Evolutionary conservation across 1,139 yeast genomes (phyloP).

Genomic region (Meyerozyma athensensis): DNA sequence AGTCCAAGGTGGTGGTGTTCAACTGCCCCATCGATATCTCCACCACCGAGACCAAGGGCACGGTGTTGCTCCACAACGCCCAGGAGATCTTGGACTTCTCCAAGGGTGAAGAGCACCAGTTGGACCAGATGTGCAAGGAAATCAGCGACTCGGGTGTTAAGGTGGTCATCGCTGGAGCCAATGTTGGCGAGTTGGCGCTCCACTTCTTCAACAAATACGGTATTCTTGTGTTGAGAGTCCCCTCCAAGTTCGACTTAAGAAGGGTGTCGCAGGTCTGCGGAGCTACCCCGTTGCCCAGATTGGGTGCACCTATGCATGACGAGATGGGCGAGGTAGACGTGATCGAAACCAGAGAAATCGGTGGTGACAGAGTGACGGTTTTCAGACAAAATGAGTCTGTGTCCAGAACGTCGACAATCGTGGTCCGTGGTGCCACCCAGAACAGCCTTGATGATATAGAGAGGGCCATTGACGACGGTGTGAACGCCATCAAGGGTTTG

Average conservation of each 20-base stretch:
- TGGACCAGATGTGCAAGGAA: conserved; percentile 82
- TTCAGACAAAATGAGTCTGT: conserved; percentile 81
- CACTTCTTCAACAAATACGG: conserved; percentile 88
- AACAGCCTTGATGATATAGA: conserved; percentile 90
- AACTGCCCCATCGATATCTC: conserved; percentile 94
- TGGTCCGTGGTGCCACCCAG: conserved; percentile 96
- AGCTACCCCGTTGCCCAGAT: conserved; percentile 90
- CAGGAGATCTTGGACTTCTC: conserved; percentile 95
- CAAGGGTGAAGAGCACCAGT: conserved; percentile 92
- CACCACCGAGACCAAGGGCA: conserved; percentile 95
- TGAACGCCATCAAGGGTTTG: conserved; percentile 84
- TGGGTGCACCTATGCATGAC: conserved; percentile 95
- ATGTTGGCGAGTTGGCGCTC: conserved; percentile 86
- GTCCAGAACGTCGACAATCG: conserved; percentile 78
- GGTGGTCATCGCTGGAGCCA: conserved; percentile 90
- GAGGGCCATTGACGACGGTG: conserved; percentile 97
- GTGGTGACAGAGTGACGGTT: conserved; percentile 95
- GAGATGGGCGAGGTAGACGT: conserved; percentile 86
- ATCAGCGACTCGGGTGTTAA: conserved; percentile 79
- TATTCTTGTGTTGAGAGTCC: conserved; percentile 80
- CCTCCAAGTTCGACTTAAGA: conserved; percentile 90
- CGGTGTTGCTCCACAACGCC: conserved; percentile 91
- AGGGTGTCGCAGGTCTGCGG: conserved; percentile 96
- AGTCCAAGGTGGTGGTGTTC: conserved; percentile 85
- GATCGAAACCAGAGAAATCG: conserved; percentile 90